Base-by-base conservation (phyloP, 768 basidiomycete species). In the Russula ochroleuca region DNA sequence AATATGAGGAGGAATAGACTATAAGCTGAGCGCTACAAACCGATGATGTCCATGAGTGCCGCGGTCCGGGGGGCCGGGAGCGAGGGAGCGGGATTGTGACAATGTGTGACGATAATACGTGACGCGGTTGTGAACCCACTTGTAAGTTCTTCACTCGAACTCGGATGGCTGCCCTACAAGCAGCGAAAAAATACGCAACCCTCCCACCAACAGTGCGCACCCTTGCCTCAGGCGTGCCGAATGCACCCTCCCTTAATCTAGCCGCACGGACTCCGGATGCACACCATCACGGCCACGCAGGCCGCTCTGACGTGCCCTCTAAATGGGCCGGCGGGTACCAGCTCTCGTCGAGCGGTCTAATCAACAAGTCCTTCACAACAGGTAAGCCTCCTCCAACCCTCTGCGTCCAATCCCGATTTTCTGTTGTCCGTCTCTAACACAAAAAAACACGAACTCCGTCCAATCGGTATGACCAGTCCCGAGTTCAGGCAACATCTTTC, bases 151-250 rank as follows among this genome's bases (percentile, higher is more conserved):
- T n/a, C 21, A 7, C 23, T n/a, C 11, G 47, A 50, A 64, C 70
- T 71, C 69, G 35, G 64, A 55, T 63, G 72, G 72, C 76, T 76
- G 78, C 85, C 69, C 78, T 87, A 74, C 82, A 86, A 73, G 85
- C 81, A 78, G 79, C 84, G 70, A 90, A 87, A 87, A 92, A 86
- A 78, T 87, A 88, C 67, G 78, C 92, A 71, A 91, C 85, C 75
- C 78, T 96, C 67, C 75, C 88, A 38, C 91, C 94, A 62, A 92
- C 92, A 38, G 85, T 91, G 68, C 84, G 90, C 72, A 79, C 85
- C 7, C 83, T 91, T 62, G 81, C 94, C 49, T 85, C 83, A 38
- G 95, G 95, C 64, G 81, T 94, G 15, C 95, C 95, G 35, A 74
- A 74, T 69, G 90, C 86, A 8, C 85, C 90, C 38, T 80, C 84